Base-by-base conservation (phyloP, 495 filamentous ascomycete genomes). In the Beverwykella pulmonaria region DNA sequence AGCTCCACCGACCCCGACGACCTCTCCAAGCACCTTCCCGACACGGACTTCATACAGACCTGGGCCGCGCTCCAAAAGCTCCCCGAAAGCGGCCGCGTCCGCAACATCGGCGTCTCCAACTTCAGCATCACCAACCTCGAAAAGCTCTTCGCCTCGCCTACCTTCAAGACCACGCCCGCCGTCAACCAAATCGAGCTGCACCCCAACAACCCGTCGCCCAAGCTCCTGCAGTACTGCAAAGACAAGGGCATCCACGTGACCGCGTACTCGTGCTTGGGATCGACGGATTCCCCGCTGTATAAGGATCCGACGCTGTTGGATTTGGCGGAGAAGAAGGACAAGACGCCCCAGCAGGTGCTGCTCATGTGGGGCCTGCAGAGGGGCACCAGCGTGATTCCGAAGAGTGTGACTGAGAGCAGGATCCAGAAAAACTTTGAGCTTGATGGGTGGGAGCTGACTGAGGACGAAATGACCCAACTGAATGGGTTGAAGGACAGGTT, bases 21-120 rank as follows among this genome's bases (percentile, higher is more conserved):
- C 74, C 55, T 70, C 71, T 78, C 76, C 61, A 86, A 86, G 79
- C 83, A 85, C 70, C 74, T 81, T 14, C 83, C 83, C 30, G 84
- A 90, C 77, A 93, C 90, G 87, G 82, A 92, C 79, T 92, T 90
- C 78, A 80, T 90, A 69, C 87, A 93, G 79, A 92, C 90, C 55
- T 92, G 91, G 59, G 80, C 88, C 78, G 89, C 90, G 78, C 82
- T 93, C 87, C 88, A 93, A 80, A 90, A 92, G 80, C 82, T 93
- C 17, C 79, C 87, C 15, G 87, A 81, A n/a, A 90, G 86, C 9
- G 90, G 90, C 73, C 91, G 91, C 79, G 89, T 90, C 20, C 85
- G 83, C 77, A 90, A 90, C 77, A 84, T 88, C 58, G 87, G 86
- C 71, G 84, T 88, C 34, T 84, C 81, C 69, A 88, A 86, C 76